A percentile compares a stretch with the other conserved stretches of the same genome.
Evolutionary conservation across 2,329 filamentous ascomycete species (phyloP).

Genomic region (Fusarium sp.): DNA sequence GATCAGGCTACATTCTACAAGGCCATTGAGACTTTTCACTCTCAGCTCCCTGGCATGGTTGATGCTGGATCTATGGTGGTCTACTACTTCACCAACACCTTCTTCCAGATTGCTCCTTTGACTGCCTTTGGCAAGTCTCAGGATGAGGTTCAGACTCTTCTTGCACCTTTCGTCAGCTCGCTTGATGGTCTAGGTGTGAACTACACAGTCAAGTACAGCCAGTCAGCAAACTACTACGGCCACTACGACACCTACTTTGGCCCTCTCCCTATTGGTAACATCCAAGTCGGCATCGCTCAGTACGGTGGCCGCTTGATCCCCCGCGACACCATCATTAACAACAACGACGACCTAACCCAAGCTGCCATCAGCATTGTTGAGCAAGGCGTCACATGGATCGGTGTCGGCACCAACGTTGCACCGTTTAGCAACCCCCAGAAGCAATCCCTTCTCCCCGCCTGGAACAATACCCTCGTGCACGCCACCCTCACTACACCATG

Average conservation of each 20-base stretch:
- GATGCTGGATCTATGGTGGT: conserved; percentile 59
- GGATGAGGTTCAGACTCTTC: conserved; percentile 32
- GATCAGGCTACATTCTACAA: conserved; percentile 57
- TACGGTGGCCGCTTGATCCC: conserved; percentile 57
- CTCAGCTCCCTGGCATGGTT: conserved; percentile 49
- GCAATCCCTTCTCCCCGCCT: conserved; percentile 53
- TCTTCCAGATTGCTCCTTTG: conserved; percentile 55
- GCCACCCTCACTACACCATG: conserved; percentile 41
- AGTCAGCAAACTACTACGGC: conserved; percentile 37
- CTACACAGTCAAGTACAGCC: conserved; percentile 11
- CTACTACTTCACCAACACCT: conserved; percentile 51
- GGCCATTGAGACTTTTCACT: conserved; percentile 55
- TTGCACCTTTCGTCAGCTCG: conserved; percentile 44
- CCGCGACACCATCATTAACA: conserved; percentile 45
- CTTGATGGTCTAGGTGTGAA: conserved; percentile 9
- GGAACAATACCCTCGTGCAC: conserved; percentile 48
- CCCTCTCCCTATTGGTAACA: conserved; percentile 52
- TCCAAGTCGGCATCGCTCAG: conserved; percentile 41
- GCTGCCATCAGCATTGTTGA: conserved; percentile 41
- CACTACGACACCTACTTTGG: conserved; percentile 55
- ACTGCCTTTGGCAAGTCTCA: neutral
- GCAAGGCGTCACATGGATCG: conserved; percentile 42
- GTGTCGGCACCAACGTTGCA: conserved; percentile 40
- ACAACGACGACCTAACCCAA: conserved; percentile 44
- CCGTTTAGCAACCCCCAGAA: conserved; percentile 36